Evolutionary conservation across 2,329 filamentous ascomycete species (phyloP).

Genomic region (Trichoderma hamatum): DNA sequence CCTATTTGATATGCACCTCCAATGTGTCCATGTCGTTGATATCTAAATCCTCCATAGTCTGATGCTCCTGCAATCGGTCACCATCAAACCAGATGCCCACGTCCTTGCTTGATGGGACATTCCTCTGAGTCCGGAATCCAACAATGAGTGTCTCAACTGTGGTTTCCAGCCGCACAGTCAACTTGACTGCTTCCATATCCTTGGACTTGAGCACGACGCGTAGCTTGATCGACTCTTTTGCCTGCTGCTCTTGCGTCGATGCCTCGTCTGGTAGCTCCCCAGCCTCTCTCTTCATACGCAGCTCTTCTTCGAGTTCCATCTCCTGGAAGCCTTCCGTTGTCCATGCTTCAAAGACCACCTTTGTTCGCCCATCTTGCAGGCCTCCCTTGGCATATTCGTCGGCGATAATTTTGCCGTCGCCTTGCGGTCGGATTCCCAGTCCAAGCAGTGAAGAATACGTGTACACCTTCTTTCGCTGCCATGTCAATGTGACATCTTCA

Average conservation of each 20-base stretch:
- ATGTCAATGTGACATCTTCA: conserved; percentile 73
- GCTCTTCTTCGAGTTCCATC: conserved; percentile 54
- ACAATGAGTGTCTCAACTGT: conserved; percentile 63
- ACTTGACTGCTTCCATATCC: conserved; percentile 52
- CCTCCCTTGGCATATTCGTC: conserved; percentile 45
- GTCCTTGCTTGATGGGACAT: conserved; percentile 53
- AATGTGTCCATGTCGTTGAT: conserved; percentile 75
- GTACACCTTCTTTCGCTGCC: conserved; percentile 73
- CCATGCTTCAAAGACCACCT: conserved; percentile 77
- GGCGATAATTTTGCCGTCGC: conserved; percentile 47
- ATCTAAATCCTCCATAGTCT: conserved; percentile 66
- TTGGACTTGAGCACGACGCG: conserved; percentile 59
- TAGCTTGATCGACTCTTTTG: conserved; percentile 44
- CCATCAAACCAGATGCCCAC: conserved; percentile 76
- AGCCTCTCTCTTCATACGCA: conserved; percentile 47
- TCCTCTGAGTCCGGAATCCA: conserved; percentile 60
- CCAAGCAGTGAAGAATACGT: conserved; percentile 73
- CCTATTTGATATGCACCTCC: conserved; percentile 69
- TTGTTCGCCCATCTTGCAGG: conserved; percentile 54
- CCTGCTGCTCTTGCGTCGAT: conserved; percentile 28
- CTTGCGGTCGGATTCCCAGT: conserved; percentile 60
- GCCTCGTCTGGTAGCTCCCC: conserved; percentile 46
- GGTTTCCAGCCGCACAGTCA: conserved; percentile 58
- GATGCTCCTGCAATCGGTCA: conserved; percentile 64
- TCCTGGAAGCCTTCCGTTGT: conserved; percentile 63